Percentiles rank a stretch among this genome's conserved stretches.
Evolutionary conservation across 352 stramenopile species (phyloP).

Genomic region (Phytophthora litchii): DNA sequence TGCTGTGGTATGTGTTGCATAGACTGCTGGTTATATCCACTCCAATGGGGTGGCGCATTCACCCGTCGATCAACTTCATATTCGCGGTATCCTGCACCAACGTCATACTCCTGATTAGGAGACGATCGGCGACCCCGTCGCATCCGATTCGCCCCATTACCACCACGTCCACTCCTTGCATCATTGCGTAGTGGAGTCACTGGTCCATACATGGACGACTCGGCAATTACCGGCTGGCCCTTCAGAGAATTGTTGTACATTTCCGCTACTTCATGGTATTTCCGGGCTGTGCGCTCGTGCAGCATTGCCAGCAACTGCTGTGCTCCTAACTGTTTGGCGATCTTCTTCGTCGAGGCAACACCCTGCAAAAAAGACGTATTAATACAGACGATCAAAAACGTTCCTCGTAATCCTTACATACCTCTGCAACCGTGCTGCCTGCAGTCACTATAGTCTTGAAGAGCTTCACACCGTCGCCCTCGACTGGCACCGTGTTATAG

Average conservation of each 20-base stretch:
- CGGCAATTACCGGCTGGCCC: conserved; percentile 26
- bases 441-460: conserved; percentile 87
- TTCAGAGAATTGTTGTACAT: conserved; percentile 70
- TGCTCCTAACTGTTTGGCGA: conserved; percentile 79
- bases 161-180: conserved; percentile 15
- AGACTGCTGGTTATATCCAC: conserved; percentile 34
- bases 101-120: conserved; percentile 33
- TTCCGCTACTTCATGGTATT: conserved; percentile 72
- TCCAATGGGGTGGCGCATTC: conserved; percentile 24
- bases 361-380: conserved; percentile 41
- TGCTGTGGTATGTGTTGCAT: conserved; percentile 31
- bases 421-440: conserved; percentile 71
- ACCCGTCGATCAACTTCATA: conserved; percentile 35
- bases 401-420: conserved; percentile 22
- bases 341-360: conserved; percentile 78
- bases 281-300: conserved; percentile 52
- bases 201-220: conserved; percentile 29
- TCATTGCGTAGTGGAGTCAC: conserved; percentile 18
- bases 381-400: conserved; percentile 9
- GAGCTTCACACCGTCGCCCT: conserved; percentile 59
- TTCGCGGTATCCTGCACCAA: conserved; percentile 28
- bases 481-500: conserved; percentile 72
- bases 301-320: conserved; percentile 75
- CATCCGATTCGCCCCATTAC: conserved; percentile 19
- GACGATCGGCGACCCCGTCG: conserved; percentile 25